Conservation (phyloP, 1,139 yeast species). For the Scheffersomyces cryptocercus region DNA sequence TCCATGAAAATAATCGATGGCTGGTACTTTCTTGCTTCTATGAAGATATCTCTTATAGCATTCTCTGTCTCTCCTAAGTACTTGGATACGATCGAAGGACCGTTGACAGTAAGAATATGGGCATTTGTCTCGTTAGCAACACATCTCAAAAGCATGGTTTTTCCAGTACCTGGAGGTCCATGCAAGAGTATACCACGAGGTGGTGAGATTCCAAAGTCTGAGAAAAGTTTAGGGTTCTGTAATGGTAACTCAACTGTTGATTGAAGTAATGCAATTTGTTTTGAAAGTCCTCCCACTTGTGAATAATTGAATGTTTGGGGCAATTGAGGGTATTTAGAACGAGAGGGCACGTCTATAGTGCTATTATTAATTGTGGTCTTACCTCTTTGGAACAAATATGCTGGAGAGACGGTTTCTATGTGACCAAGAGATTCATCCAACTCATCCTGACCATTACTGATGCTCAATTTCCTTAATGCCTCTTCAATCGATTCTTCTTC, state of each 20-base stretch:
- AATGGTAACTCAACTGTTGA: slow-evolving; percentile 80
- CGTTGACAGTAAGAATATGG: slow-evolving; percentile 81
- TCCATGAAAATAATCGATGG: slow-evolving; percentile 88
- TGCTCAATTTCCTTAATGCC: slow-evolving; percentile 28
- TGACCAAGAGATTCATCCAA: slow-evolving; percentile 13
- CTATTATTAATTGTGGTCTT: slow-evolving; percentile 26
- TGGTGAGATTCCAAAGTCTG: slow-evolving; percentile 84
- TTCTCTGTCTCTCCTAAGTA: slow-evolving; percentile 93
- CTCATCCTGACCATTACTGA: slow-evolving; percentile 13
- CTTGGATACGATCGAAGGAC: slow-evolving; percentile 90
- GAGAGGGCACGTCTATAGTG: slow-evolving; percentile 13
- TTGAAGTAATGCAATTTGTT: slow-evolving; percentile 61
- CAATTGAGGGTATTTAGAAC: slow-evolving; percentile 36
- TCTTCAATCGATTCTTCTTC: slow-evolving; percentile 18
- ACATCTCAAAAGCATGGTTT: slow-evolving; percentile 82
- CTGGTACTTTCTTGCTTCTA: slow-evolving; percentile 80
- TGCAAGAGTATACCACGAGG: slow-evolving; percentile 88
- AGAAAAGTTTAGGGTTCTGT: slow-evolving; percentile 71
- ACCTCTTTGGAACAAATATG: slow-evolving; percentile 44
- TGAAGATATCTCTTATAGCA: slow-evolving; percentile 75
- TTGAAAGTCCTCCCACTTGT: slow-evolving; percentile 75
- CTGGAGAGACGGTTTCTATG: slow-evolving; percentile 40
- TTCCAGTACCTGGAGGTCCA: slow-evolving; percentile 99
- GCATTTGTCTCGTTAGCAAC: slow-evolving; percentile 74
- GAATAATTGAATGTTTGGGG: slow-evolving; percentile 46